Evolutionary conservation across 345 rosid species (phyloP), one percentile per base, ranked within the genome.

Genomic region (Psidium friedrichsthalianum): DNA sequence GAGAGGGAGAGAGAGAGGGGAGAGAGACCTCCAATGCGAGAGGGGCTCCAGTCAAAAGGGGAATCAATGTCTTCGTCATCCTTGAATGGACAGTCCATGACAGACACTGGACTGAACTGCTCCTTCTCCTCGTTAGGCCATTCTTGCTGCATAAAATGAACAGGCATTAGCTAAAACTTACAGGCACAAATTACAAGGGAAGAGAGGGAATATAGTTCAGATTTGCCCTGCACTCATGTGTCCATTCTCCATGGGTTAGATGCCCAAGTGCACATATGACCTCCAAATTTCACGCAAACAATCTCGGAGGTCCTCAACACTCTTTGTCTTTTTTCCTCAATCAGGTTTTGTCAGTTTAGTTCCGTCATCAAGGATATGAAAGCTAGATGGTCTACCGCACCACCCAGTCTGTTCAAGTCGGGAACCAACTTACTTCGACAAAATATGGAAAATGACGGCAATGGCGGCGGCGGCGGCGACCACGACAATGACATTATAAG

Each of bases 91-190:
- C 94, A 93, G 74, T 97, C 98, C 88, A 97, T 86, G 10, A 95
- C 91, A 32, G 98, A 95, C 3, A 95, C 92, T 4, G 99, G 98
- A 89, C 98, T 97, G 11, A 91, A 94, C 83, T 94, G 99, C 85
- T 94, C 96, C 56, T 93, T 97, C 83, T 88, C 94, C 76, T 93
- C 97, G 84, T 86, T 92, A 15, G 83, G 56, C 92, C 94, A 92
- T 4, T 93, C 91, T 94, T 94, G 89, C 64, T 84, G 20, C 40
- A 44, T 6, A 55, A 81, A 59, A 3, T 11, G 53, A 44, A 27
- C 52, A 3, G 57, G n/a, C n/a, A n/a, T n/a, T n/a, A n/a, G n/a
- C n/a, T n/a, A n/a, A n/a, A n/a, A n/a, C n/a, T n/a, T n/a, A n/a
- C n/a, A n/a, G n/a, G 32, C 13, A 8, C 78, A 36, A 5, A 69